A percentile compares a stretch with the other conserved stretches of the same genome.
Conservation (phyloP, 2,329 filamentous ascomycete genomes). For the Boeremia exigua region DNA sequence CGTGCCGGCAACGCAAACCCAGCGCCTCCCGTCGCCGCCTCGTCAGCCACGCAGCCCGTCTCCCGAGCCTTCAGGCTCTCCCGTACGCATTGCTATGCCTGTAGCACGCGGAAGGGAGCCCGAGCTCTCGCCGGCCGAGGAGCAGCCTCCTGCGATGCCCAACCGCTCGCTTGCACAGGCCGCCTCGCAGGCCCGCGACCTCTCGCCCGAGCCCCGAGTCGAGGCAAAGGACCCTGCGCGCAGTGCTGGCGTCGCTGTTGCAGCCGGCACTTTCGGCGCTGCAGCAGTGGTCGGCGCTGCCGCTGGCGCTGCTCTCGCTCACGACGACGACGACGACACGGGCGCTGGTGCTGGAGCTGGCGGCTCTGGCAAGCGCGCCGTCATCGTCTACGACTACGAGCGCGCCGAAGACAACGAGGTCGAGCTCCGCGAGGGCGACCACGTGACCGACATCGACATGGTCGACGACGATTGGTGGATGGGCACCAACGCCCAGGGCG, state of each 20-base stretch:
- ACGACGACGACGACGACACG: conserved; percentile 38
- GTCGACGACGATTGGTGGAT: conserved; percentile 99
- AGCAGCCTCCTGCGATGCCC: conserved; percentile 65
- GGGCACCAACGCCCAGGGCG: conserved; percentile 83
- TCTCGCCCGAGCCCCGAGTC: conserved; percentile 68
- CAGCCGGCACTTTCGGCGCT: conserved; percentile 52
- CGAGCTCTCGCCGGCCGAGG: conserved; percentile 59
- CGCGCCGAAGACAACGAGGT: conserved; percentile 98
- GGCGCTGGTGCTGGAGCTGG: conserved; percentile 45
- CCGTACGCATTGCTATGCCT: conserved; percentile 85
- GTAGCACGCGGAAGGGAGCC: conserved; percentile 68
- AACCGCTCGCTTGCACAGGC: conserved; percentile 67
- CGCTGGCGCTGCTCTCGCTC: conserved; percentile 49
- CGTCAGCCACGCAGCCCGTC: conserved; percentile 52
- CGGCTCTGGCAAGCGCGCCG: conserved; percentile 69
- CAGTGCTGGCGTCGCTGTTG: conserved; percentile 57
- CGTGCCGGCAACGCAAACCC: conserved; percentile 62
- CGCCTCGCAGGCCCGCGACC: conserved; percentile 68
- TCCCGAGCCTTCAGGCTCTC: conserved; percentile 68
- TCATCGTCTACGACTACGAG: conserved; percentile 94
- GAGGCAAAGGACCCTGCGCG: conserved; percentile 63
- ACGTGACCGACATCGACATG: conserved; percentile 92
- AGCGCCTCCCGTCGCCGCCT: conserved; percentile 52
- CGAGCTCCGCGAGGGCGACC: conserved; percentile 85
- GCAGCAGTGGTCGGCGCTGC: conserved; percentile 52